These are phyloP conservation scores for Lycium barbarum DNA, from an alignment of 257 asterid species.

Conservation along the genomic window DNA sequence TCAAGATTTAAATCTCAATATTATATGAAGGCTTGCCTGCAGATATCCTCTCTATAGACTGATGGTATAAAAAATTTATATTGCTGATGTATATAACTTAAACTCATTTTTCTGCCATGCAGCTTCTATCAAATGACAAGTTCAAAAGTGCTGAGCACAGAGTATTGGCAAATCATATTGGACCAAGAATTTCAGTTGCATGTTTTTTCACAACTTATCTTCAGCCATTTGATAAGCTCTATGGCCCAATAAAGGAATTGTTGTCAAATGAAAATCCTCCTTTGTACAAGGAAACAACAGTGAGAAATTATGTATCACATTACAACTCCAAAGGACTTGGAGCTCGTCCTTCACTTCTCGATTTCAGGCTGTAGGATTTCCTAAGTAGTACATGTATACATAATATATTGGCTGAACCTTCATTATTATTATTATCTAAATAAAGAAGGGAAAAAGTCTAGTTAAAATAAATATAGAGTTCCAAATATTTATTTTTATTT, in stretches of 20 bases:
- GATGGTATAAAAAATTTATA: not conserved
- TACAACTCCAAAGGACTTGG: constrained; percentile 30
- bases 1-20: not conserved
- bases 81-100: not conserved
- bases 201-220: constrained; percentile 69
- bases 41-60: not conserved
- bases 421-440: too few species aligned
- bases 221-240: constrained; percentile 45
- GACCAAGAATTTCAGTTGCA: constrained; percentile 66
- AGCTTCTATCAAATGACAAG: constrained; percentile 31
- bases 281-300: constrained; percentile 45
- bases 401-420: too few species aligned
- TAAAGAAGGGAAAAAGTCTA: too few species aligned
- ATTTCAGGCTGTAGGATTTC: too few species aligned
- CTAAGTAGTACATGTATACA: too few species aligned
- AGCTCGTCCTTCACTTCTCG: constrained; percentile 13
- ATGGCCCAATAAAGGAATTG: constrained; percentile 63
- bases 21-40: too few species aligned
- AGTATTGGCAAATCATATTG: constrained; percentile 54
- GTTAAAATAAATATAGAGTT: too few species aligned
- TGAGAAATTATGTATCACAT: constrained; percentile 1
- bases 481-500: too few species aligned
- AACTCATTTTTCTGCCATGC: not conserved
- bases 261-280: constrained; percentile 53
- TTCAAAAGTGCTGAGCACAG: too few species aligned